phyloP scores from a whole-genome alignment of 495 filamentous ascomycete genomes.

The Penicillium antarcticum region DNA sequence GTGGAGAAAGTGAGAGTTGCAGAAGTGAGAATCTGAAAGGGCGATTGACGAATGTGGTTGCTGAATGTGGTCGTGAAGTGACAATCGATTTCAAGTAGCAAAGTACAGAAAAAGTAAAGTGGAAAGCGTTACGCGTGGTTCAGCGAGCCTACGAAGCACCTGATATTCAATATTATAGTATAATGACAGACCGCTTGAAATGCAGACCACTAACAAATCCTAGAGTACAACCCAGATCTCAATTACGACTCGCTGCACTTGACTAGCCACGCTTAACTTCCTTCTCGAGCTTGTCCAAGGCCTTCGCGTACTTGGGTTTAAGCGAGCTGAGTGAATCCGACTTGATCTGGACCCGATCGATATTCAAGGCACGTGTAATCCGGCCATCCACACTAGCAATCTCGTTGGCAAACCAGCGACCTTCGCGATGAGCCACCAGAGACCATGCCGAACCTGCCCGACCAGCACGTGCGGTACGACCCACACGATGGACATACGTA shows the following conservation, averaged over 20 bases:
- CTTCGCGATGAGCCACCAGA: conserved; percentile 72
- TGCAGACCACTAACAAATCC: conserved; percentile 1
- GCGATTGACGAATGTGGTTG: no score
- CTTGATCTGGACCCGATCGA: conserved; percentile 45
- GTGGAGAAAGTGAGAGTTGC: no score
- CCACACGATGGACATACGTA: conserved; percentile 89
- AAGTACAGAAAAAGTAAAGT: no score
- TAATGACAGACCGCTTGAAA: conserved; percentile 4
- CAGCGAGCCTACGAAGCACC: not conserved
- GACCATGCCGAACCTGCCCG: conserved; percentile 78
- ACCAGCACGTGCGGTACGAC: conserved; percentile 84
- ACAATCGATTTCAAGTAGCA: no score
- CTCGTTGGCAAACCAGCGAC: conserved; percentile 80
- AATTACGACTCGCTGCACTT: not conserved
- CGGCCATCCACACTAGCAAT: conserved; percentile 51
- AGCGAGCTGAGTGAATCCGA: conserved; percentile 41
- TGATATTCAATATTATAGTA: not conserved
- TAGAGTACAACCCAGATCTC: conserved; percentile 2
- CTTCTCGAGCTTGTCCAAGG: conserved; percentile 49
- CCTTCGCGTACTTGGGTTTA: conserved; percentile 56
- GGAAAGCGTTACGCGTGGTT: no score
- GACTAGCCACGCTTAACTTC: conserved; percentile 28
- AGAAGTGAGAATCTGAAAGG: no score
- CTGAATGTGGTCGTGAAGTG: no score
- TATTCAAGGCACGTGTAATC: conserved; percentile 38